Evolutionary conservation across 2,329 filamentous ascomycete species (phyloP).

Genomic region (Neocatenulostroma microsporum): DNA sequence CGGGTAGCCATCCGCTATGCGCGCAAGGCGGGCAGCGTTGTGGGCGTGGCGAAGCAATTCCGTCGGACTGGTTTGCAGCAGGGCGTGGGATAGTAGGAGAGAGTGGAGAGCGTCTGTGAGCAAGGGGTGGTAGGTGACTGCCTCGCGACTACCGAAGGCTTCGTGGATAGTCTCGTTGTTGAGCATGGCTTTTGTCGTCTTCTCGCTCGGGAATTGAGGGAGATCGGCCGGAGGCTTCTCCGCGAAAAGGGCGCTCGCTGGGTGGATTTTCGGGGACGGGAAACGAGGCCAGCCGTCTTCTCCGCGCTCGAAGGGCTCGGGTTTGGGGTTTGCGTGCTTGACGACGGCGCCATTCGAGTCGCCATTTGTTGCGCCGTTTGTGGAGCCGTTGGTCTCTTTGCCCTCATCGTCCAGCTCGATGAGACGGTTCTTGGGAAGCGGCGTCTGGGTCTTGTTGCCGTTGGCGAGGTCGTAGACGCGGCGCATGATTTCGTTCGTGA

Average conservation of each 20-base stretch:
- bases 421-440: conserved; percentile 22
- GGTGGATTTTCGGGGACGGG: conserved; percentile 45
- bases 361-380: conserved; percentile 6
- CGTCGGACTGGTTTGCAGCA: conserved; percentile 68
- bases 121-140: conserved; percentile 72
- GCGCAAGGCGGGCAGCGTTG: conserved; percentile 68
- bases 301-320: conserved; percentile 25
- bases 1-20: conserved; percentile 71
- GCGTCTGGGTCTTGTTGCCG: conserved; percentile 29
- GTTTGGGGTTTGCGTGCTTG: conserved; percentile 31
- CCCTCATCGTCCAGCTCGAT: conserved; percentile 23
- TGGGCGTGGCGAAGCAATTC: conserved; percentile 72
- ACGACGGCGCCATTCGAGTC: too few relatives aligned
- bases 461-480: conserved; percentile 52
- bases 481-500: conserved; percentile 50
- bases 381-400: conserved; percentile 12
- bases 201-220: conserved; percentile 55
- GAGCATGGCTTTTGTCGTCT: conserved; percentile 19
- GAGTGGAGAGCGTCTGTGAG: conserved; percentile 72
- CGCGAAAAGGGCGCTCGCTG: conserved; percentile 61
- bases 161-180: conserved; percentile 23
- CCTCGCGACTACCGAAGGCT: conserved; percentile 49
- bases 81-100: conserved; percentile 67
- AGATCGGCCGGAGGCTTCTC: conserved; percentile 58
- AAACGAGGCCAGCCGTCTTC: conserved; percentile 39